phyloP scores from a whole-genome alignment of 768 basidiomycete genomes.

The Amanita brunnescens region DNA sequence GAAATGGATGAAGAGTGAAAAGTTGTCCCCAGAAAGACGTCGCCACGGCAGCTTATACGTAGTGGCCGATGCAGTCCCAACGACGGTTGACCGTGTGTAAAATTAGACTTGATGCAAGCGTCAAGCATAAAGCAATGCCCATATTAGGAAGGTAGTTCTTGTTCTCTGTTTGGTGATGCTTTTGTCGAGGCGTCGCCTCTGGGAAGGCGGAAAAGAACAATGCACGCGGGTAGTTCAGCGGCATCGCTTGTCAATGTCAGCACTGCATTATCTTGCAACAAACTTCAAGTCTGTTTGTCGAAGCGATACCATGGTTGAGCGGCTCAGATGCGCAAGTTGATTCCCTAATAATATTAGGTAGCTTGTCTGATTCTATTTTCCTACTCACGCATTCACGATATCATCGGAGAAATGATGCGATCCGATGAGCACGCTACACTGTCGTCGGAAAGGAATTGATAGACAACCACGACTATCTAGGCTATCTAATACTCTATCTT shows the following conservation, averaged over 20 bases:
- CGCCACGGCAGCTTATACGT: background rate
- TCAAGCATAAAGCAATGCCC: background rate
- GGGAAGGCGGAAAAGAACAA: background rate
- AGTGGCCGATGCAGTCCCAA: background rate
- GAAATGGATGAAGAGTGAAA: background rate
- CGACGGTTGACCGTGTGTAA: background rate
- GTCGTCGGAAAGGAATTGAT: background rate
- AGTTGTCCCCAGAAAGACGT: background rate
- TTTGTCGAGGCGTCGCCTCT: too few relatives aligned
- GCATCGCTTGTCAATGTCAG: too few relatives aligned
- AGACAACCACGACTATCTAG: too few relatives aligned
- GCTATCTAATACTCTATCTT: too few relatives aligned
- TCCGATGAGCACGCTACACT: too few relatives aligned
- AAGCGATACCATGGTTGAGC: too few relatives aligned
- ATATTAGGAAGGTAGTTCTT: slow-evolving; percentile 6
- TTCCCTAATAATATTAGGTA: too few relatives aligned
- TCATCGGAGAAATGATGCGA: background rate
- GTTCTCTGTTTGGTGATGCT: background rate
- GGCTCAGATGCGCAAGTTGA: too few relatives aligned
- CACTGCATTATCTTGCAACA: too few relatives aligned
- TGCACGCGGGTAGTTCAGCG: background rate
- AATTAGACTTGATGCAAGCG: background rate
- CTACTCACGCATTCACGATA: background rate
- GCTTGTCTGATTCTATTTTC: too few relatives aligned
- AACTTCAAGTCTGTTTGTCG: too few relatives aligned